Conservation (phyloP, 1,284 basidiomycete genomes). For the Microbotryum lychnidis-dioicae region DNA sequence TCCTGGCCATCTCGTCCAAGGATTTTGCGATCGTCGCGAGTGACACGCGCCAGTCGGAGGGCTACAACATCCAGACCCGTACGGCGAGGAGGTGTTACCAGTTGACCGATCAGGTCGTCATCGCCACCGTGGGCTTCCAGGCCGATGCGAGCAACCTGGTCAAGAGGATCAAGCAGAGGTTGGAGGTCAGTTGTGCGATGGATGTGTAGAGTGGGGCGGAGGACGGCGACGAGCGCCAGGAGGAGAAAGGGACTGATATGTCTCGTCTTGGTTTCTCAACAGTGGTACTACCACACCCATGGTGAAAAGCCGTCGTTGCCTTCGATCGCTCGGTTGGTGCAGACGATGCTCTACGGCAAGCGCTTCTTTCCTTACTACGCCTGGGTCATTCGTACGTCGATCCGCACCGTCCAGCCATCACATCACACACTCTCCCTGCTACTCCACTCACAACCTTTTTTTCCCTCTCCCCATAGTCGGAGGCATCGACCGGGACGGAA, state of each 20-base stretch:
- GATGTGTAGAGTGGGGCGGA: neutral
- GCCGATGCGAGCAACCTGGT: conserved; percentile 94
- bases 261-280: neutral
- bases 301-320: conserved; percentile 86
- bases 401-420: too few species aligned
- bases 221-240: too few species aligned
- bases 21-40: conserved; percentile 89
- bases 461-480: conserved; percentile 21
- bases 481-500: conserved; percentile 50
- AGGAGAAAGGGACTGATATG: neutral
- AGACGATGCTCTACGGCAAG: conserved; percentile 88
- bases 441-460: too few species aligned
- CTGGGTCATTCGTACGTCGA: conserved; percentile 76
- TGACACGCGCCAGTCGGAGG: conserved; percentile 88
- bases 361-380: conserved; percentile 96
- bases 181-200: conserved; percentile 56
- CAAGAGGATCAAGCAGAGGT: conserved; percentile 82
- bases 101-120: conserved; percentile 80
- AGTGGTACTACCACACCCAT: conserved; percentile 95
- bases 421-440: too few species aligned
- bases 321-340: conserved; percentile 84
- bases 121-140: conserved; percentile 89
- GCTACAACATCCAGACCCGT: conserved; percentile 88
- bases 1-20: conserved; percentile 83
- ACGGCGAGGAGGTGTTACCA: conserved; percentile 87